Conservation (phyloP, 1,284 basidiomycete genomes). For the Grifola frondosa region DNA sequence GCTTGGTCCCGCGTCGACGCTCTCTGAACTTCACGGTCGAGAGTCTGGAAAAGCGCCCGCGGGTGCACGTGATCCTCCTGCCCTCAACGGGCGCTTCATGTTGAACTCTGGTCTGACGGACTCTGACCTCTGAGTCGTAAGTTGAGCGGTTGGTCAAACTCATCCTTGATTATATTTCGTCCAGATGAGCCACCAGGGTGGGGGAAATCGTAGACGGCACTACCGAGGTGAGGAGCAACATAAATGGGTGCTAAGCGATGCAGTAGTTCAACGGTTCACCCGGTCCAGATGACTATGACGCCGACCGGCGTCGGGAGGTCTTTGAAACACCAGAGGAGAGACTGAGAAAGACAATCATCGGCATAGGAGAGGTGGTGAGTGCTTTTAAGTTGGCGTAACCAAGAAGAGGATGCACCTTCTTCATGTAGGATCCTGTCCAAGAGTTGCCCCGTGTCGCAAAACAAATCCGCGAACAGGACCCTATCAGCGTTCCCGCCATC, state of each 20-base stretch:
- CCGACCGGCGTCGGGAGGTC: constrained; percentile 59
- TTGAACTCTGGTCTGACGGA: constrained; percentile 1
- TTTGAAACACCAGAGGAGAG: constrained; percentile 74
- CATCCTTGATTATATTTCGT: too few relatives aligned
- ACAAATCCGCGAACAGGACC: constrained; percentile 59
- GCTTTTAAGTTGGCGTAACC: background rate
- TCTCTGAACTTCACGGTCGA: too few relatives aligned
- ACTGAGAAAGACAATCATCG: constrained; percentile 68
- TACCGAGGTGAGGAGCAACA: constrained; percentile 44
- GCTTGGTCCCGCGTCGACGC: too few relatives aligned
- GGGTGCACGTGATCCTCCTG: too few relatives aligned
- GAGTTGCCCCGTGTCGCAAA: constrained; percentile 67
- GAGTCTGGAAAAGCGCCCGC: too few relatives aligned
- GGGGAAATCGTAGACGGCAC: constrained; percentile 41
- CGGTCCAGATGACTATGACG: constrained; percentile 49
- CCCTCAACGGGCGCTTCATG: too few relatives aligned
- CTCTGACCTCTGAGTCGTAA: background rate
- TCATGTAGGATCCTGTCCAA: constrained; percentile 61
- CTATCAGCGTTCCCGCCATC: constrained; percentile 58
- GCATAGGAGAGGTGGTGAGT: constrained; percentile 82
- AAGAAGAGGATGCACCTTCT: constrained; percentile 19
- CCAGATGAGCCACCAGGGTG: constrained; percentile 50
- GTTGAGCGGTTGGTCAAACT: too few relatives aligned
- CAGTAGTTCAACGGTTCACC: background rate
- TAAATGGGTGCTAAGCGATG: background rate